Base-by-base conservation (phyloP, 1,284 basidiomycete species). In the Phylloporus sp. region DNA sequence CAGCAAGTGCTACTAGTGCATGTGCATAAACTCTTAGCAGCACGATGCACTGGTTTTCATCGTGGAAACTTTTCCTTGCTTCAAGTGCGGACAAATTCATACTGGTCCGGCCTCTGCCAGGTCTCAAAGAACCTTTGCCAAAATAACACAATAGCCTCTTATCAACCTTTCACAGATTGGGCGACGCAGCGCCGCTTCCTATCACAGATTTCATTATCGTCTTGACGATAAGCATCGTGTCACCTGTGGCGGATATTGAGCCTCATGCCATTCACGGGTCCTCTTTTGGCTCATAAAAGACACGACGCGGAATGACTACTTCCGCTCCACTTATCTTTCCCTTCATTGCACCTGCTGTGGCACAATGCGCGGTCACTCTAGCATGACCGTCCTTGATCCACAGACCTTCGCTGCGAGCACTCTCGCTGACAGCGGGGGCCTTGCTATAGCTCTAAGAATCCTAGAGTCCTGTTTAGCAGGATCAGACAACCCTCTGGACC, bases 381-480 rank as follows among this genome's bases (percentile, higher is more conserved):
- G 35, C 19, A 74, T 67, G 68, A 61, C 52, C 35, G 19, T 69
- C 20, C 68, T 80, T 27, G 67, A 75, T 52, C 66, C 17, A 27
- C 67, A 69, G 64, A 35, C 58, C 56, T 71, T 77, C 47, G 39
- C 71, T 66, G 64, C 65, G 20, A 64, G 65, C 32, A 53, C 12
- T 41, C 66, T 79, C 37, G 67, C 70, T 61, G 32, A 65, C 55
- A 68, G 66, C 57, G 65, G 69, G 19, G 73, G 70, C 23, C 68
- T 72, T 32, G 39, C 49, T 53, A 62, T 59, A 6, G 76, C 76
- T 23, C 58, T 68, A 25, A 66, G 47, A 43, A 66, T 35, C 27
- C 69, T 77, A 66, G 72, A 79, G 72, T 77, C 76, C 70, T 73
- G 77, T 71, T 73, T 78, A 74, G 69, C 66, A 69, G 75, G 65